phyloP scores from a whole-genome alignment of 208 protist genomes.

The Lotmaria passim region DNA sequence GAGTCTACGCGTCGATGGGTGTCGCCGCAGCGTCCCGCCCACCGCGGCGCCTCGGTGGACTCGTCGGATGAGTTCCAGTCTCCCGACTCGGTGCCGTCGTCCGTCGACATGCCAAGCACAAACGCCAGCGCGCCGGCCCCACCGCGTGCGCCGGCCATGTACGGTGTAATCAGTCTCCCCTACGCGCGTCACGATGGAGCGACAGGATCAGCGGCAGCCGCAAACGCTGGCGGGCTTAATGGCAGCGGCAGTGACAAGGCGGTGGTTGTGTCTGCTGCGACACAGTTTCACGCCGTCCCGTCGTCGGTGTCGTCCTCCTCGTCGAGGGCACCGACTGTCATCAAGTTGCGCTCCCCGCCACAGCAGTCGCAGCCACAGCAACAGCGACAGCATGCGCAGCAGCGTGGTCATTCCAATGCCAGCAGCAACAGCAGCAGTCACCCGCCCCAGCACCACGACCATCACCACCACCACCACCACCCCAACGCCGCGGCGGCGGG shows the following conservation, averaged over 20 bases:
- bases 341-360: constrained; percentile 4
- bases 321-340: neutral
- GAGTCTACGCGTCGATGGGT: neutral
- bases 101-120: neutral
- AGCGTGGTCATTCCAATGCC: neutral
- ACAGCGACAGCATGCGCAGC: neutral
- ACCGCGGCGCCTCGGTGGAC: constrained; percentile 3
- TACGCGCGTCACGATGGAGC: constrained; percentile 13
- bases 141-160: constrained; percentile 30
- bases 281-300: constrained; percentile 7
- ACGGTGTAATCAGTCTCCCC: constrained; percentile 37
- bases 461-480: neutral
- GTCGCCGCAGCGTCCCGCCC: constrained; percentile 20
- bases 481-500: neutral
- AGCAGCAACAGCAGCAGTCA: neutral
- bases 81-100: constrained; percentile 11
- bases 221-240: neutral
- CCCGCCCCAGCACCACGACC: neutral
- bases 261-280: neutral
- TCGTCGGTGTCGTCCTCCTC: neutral
- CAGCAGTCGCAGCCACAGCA: neutral
- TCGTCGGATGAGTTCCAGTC: constrained; percentile 7
- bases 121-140: constrained; percentile 6
- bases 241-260: neutral
- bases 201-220: neutral